Base-by-base conservation (phyloP, 805 yeast genomes). In the Yarrowia phangngaensis region DNA sequence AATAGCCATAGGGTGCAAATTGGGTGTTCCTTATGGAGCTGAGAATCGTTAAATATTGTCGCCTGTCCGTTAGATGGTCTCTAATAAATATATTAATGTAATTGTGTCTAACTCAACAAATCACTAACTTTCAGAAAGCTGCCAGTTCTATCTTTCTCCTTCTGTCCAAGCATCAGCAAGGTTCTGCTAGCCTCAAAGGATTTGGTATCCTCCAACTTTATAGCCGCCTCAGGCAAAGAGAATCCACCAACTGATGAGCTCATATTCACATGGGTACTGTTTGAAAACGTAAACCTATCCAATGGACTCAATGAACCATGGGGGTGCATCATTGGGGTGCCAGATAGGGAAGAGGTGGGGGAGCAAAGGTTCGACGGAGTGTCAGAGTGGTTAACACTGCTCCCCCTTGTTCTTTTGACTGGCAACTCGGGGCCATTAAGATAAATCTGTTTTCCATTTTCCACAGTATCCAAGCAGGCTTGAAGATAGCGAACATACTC, bases 401-500 rank as follows among this genome's bases (percentile, higher is more conserved):
- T n/a, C n/a, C n/a, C n/a, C n/a, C n/a, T n/a, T n/a, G n/a, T n/a
- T n/a, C n/a, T 41, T 17, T 41, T 41, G 9, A 34, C 48, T 1
- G 48, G 48, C 28, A 41, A 13, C 11, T 41, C 48, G 22, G 48
- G 48, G 1, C 48, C 48, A 11, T 41, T 41, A 12, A 41, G 20
- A 11, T 41, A 41, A 12, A 41, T 41, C 15, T 41, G 48, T 11
- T 41, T 34, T 9, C 48, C 48, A 13, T 41, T 41, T 4, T 41
- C 48, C 8, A 52, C 38, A 4, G 32, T 20, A 17, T 56, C 58
- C 13, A 56, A 32, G 27, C 54, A 51, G 9, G 35, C 27, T 61
- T 84, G 88, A 40, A 84, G 69, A 58, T 83, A 82, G 53, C 78
- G 71, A 54, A 85, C 80, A 60, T 85, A 84, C 59, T 83, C 89